Evolutionary conservation across 306 rosid genomes (phyloP).

Genomic region (Rubus idaeus): DNA sequence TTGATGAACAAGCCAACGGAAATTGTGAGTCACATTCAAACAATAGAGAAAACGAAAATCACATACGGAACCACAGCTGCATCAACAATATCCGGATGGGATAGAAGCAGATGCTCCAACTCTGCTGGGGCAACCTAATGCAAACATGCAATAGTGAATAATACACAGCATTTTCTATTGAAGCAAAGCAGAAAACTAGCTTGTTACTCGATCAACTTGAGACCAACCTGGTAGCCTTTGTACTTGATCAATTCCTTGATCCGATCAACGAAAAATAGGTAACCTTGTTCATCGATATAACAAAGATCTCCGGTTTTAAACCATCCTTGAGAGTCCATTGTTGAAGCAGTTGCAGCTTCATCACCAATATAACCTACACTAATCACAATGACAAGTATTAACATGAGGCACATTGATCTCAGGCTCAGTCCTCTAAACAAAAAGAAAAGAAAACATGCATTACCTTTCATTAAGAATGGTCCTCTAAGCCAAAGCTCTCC

Average conservation of each 20-base stretch:
- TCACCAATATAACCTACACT: conserved; percentile 33
- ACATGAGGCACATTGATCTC: neutral
- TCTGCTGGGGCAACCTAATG: conserved; percentile 74
- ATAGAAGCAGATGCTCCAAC: conserved; percentile 57
- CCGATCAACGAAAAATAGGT: conserved; percentile 29
- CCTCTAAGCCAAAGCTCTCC: conserved; percentile 39
- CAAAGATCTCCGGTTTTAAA: conserved; percentile 38
- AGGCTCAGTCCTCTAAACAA: neutral
- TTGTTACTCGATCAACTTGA: too few species aligned
- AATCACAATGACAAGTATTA: neutral
- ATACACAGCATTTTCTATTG: neutral
- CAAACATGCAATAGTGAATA: neutral
- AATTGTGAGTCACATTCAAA: neutral
- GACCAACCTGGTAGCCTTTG: conserved; percentile 35
- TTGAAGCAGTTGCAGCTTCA: conserved; percentile 19
- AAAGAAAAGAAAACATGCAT: neutral
- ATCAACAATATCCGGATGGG: conserved; percentile 55
- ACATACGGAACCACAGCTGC: conserved; percentile 70
- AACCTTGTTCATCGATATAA: conserved; percentile 31
- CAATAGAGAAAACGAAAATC: neutral
- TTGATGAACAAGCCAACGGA: neutral
- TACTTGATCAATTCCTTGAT: conserved; percentile 39
- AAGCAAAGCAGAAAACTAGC: neutral
- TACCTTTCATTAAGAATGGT: conserved; percentile 30
- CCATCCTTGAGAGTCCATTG: conserved; percentile 35